These are phyloP conservation scores for Fusarium chlamydosporum DNA, from an alignment of 2,329 filamentous ascomycete species.

Conservation along the genomic window DNA sequence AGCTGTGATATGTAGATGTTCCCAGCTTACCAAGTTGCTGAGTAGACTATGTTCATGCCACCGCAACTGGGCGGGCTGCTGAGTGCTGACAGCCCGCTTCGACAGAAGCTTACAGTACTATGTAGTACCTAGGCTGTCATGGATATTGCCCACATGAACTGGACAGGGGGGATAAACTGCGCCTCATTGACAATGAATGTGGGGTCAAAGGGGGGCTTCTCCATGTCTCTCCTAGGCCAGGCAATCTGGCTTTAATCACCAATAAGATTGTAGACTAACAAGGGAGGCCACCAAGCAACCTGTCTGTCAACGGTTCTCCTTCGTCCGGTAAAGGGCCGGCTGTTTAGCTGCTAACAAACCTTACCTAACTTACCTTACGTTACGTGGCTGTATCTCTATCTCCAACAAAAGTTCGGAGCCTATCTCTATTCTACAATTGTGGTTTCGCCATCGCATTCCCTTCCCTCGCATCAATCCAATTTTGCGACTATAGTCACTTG, in stretches of 20 bases:
- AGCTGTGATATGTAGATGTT: not conserved
- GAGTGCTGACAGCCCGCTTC: not conserved
- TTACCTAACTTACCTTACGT: conserved; percentile 38
- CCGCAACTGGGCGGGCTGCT: not conserved
- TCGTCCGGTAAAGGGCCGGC: conserved; percentile 43
- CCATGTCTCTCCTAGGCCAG: conserved; percentile 6
- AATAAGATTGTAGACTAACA: conserved; percentile 35
- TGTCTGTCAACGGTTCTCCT: conserved; percentile 37
- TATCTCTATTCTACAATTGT: conserved; percentile 21
- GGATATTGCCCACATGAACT: conserved; percentile 2
- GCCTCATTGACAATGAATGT: conserved; percentile 36
- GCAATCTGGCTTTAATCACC: conserved; percentile 31
- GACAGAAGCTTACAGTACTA: conserved; percentile 2
- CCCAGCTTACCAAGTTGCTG: not conserved
- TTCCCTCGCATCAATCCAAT: conserved; percentile 21
- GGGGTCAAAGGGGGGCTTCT: conserved; percentile 35
- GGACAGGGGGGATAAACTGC: conserved; percentile 33
- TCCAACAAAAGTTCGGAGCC: conserved; percentile 39
- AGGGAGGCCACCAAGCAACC: conserved; percentile 37
- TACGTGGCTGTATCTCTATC: conserved; percentile 48
- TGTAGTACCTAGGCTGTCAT: no score
- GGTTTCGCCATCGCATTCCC: conserved; percentile 27
- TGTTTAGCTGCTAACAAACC: conserved; percentile 24
- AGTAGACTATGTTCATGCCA: not conserved
- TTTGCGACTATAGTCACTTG: conserved; percentile 18